Evolutionary conservation across 2,329 filamentous ascomycete genomes (phyloP).

Genomic region (Ceratocystis ficicola): DNA sequence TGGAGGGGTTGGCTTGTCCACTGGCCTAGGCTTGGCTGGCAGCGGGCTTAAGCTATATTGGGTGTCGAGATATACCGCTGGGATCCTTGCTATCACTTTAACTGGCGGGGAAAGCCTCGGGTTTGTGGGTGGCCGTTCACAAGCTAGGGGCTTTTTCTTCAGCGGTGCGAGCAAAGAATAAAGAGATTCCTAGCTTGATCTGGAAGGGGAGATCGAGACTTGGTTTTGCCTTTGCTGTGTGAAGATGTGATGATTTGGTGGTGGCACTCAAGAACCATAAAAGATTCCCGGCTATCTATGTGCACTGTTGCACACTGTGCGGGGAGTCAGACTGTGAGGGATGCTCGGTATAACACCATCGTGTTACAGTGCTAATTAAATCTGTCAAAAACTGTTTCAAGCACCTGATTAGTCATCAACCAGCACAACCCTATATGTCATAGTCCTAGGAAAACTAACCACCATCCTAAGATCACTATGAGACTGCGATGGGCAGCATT

Average conservation of each 20-base stretch:
- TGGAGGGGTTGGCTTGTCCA: conserved; percentile 6
- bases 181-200: background rate
- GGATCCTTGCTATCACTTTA: conserved; percentile 7
- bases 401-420: background rate
- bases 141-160: background rate
- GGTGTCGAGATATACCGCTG: conserved; percentile 4
- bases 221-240: background rate
- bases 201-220: background rate
- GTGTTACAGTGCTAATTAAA: background rate
- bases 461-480: background rate
- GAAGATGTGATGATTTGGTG: background rate
- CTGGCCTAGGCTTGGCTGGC: background rate
- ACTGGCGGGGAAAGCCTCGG: conserved; percentile 7
- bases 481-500: too few relatives aligned
- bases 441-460: background rate
- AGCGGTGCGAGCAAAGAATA: background rate
- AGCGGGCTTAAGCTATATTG: conserved; percentile 8
- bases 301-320: background rate
- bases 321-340: background rate
- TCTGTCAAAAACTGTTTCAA: background rate
- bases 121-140: background rate
- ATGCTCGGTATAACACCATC: too few relatives aligned
- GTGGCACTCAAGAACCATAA: background rate
- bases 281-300: background rate
- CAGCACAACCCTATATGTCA: accelerated